Conservation (phyloP, 805 yeast genomes). For the Nakazawaea laoshanensis region DNA sequence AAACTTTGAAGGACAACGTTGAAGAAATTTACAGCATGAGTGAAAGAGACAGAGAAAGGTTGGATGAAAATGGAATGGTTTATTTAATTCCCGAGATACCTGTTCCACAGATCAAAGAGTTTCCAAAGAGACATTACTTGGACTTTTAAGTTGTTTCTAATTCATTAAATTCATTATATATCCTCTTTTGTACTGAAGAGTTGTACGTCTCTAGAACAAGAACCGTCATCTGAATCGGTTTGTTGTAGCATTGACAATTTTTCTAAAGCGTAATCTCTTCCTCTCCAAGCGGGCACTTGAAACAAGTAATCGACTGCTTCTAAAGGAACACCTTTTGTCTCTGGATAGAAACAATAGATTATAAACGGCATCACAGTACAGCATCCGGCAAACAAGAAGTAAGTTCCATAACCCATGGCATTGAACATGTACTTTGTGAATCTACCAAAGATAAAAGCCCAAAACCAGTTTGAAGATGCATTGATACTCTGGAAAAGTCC, state of each 20-base stretch:
- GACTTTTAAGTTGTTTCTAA: slow-evolving; percentile 39
- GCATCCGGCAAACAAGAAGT: slow-evolving; percentile 31
- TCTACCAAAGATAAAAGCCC: slow-evolving; percentile 41
- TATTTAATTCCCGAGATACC: slow-evolving; percentile 74
- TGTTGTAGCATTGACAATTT: background rate
- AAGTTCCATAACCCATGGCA: slow-evolving; percentile 34
- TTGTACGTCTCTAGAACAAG: too few species aligned
- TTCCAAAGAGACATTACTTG: slow-evolving; percentile 47
- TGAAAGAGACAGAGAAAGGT: slow-evolving; percentile 81
- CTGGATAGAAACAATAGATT: slow-evolving; percentile 27
- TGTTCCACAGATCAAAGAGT: slow-evolving; percentile 54
- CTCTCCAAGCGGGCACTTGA: slow-evolving; percentile 9
- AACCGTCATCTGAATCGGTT: too few species aligned
- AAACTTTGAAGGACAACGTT: slow-evolving; percentile 48
- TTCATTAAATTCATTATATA: background rate
- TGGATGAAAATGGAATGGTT: slow-evolving; percentile 81
- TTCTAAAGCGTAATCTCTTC: slow-evolving; percentile 3
- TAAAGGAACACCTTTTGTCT: slow-evolving; percentile 30
- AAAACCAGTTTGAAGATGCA: slow-evolving; percentile 39
- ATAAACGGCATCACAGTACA: slow-evolving; percentile 19
- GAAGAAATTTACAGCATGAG: slow-evolving; percentile 74
- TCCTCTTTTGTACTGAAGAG: background rate
- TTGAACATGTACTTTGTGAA: slow-evolving; percentile 35
- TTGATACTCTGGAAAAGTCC: slow-evolving; percentile 33
- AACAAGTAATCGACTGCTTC: slow-evolving; percentile 48